Conservation (phyloP, 768 basidiomycete genomes). For the Termitomyces sp. region DNA sequence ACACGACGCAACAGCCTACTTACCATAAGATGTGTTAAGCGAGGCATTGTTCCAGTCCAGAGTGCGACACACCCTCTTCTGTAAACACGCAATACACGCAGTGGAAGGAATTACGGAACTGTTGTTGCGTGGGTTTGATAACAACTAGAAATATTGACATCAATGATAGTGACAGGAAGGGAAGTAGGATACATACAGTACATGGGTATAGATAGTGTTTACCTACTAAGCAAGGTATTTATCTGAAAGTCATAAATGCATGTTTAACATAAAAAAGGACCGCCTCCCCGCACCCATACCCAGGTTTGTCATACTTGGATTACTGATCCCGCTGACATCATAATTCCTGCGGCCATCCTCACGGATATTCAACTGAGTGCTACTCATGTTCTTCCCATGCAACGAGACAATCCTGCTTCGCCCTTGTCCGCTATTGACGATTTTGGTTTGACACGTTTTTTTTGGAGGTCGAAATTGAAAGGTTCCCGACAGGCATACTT, state of each 20-base stretch:
- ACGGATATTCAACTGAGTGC: conserved; percentile 25
- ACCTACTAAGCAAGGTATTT: no score
- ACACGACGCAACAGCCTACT: conserved; percentile 23
- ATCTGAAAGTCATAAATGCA: no score
- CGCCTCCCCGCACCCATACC: conserved; percentile 33
- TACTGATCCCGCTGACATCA: conserved; percentile 37
- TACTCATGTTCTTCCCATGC: conserved; percentile 47
- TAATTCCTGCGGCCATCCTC: conserved; percentile 52
- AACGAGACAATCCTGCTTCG: conserved; percentile 34
- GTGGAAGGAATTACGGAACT: conserved; percentile 94
- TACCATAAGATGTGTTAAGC: conserved; percentile 81
- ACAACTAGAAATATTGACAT: conserved; percentile 51
- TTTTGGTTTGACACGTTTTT: conserved; percentile 27
- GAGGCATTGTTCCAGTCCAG: conserved; percentile 95
- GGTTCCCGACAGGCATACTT: conserved; percentile 68
- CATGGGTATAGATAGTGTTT: no score
- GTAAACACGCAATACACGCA: conserved; percentile 93
- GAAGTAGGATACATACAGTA: conserved; percentile 33
- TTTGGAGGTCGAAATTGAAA: conserved; percentile 56
- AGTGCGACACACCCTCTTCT: conserved; percentile 89
- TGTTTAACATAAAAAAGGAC: not conserved
- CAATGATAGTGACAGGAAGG: not conserved
- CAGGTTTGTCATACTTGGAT: conserved; percentile 52
- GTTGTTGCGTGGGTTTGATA: conserved; percentile 82
- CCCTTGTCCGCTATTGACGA: conserved; percentile 14